phyloP scores from a whole-genome alignment of 345 rosid species.

The Eucalyptus victrix region DNA sequence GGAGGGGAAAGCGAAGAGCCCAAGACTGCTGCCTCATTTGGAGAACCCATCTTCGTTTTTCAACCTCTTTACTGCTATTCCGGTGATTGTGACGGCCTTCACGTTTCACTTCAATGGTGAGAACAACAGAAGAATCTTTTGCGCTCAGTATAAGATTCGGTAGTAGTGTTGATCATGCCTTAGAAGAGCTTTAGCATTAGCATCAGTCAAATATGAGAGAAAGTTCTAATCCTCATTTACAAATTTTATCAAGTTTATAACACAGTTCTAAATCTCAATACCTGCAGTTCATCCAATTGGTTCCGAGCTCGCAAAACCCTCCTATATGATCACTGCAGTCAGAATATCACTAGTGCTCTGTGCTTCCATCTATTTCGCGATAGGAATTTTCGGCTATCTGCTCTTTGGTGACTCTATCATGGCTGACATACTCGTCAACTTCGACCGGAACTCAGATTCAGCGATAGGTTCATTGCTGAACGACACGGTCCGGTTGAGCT shows the following conservation, averaged over 20 bases:
- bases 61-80: conserved; percentile 78
- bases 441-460: conserved; percentile 43
- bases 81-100: conserved; percentile 86
- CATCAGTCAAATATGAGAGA: neutral
- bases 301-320: conserved; percentile 54
- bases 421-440: conserved; percentile 74
- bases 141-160: neutral
- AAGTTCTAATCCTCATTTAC: neutral
- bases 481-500: conserved; percentile 56
- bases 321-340: conserved; percentile 48
- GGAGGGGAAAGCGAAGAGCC: conserved; percentile 51
- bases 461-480: conserved; percentile 37
- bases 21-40: conserved; percentile 49
- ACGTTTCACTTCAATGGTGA: conserved; percentile 88
- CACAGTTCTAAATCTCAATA: neutral
- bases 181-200: neutral
- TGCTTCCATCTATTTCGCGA: conserved; percentile 44
- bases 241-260: neutral
- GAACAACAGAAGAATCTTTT: neutral
- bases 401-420: conserved; percentile 67
- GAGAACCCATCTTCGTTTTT: conserved; percentile 40
- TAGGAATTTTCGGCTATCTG: conserved; percentile 69
- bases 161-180: neutral
- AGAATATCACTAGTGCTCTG: conserved; percentile 48
- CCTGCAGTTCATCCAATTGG: conserved; percentile 76